A percentile compares a stretch with the other conserved stretches of the same genome.
phyloP scores from a whole-genome alignment of 2,329 filamentous ascomycete species.

The Zelopaecilomyces penicillatus region DNA sequence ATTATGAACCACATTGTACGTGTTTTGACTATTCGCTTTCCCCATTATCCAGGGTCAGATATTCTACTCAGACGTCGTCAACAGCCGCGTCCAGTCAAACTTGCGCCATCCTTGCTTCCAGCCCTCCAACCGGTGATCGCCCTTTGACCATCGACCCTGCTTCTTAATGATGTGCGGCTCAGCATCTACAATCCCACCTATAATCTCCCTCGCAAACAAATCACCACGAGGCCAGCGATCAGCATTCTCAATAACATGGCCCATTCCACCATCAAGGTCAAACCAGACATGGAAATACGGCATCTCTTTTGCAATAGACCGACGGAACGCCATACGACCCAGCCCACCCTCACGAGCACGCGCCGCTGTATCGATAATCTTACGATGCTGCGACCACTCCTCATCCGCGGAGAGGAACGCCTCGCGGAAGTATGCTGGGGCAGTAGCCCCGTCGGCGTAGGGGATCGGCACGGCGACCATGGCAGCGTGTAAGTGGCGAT shows the following conservation, averaged over 20 bases:
- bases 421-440: slow-evolving; percentile 91
- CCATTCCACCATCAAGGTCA: slow-evolving; percentile 77
- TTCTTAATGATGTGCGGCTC: slow-evolving; percentile 78
- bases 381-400: slow-evolving; percentile 93
- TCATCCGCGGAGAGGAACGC: slow-evolving; percentile 81
- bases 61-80: slow-evolving; percentile 19
- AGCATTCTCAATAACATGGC: slow-evolving; percentile 83
- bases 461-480: slow-evolving; percentile 83
- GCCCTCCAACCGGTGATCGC: slow-evolving; percentile 60
- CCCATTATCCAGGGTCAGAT: too few species aligned
- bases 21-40: too few species aligned
- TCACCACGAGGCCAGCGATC: slow-evolving; percentile 83
- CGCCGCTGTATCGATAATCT: slow-evolving; percentile 80
- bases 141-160: slow-evolving; percentile 75
- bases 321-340: slow-evolving; percentile 74
- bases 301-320: slow-evolving; percentile 84
- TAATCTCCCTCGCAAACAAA: slow-evolving; percentile 81
- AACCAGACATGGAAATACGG: slow-evolving; percentile 99
- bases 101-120: slow-evolving; percentile 84
- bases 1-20: too few species aligned
- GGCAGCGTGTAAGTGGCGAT: slow-evolving; percentile 72
- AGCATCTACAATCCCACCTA: slow-evolving; percentile 85
- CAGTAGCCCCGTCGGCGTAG: slow-evolving; percentile 81
- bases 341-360: slow-evolving; percentile 55
- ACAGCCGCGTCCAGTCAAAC: slow-evolving; percentile 74